Evolutionary conservation across 305 asterid genomes (phyloP).

Genomic region (Striga hermonthica): DNA sequence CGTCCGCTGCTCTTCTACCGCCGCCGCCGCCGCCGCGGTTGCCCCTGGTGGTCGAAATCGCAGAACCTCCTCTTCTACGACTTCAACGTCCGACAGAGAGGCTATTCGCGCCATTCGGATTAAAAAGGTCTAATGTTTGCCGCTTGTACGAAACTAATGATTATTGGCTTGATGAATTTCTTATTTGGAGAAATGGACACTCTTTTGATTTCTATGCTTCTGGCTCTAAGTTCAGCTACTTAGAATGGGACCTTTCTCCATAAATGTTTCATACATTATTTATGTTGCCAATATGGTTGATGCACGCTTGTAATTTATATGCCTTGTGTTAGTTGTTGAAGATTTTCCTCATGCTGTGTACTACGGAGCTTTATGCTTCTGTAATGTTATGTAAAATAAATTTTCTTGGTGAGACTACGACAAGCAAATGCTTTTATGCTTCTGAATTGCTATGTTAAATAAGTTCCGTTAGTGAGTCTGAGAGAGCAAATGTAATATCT

Average conservation of each 20-base stretch:
- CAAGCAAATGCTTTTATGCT: too few relatives aligned
- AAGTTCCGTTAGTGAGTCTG: too few relatives aligned
- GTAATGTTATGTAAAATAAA: too few relatives aligned
- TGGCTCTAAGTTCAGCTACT: too few relatives aligned
- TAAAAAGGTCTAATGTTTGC: constrained; percentile 49
- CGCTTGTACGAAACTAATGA: background rate
- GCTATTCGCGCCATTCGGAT: constrained; percentile 85
- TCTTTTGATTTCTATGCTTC: background rate
- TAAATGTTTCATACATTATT: background rate
- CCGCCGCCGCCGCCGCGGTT: constrained; percentile 37
- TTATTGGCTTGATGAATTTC: background rate
- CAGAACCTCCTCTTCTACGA: constrained; percentile 43
- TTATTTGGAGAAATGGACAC: constrained; percentile 1
- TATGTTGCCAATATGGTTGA: background rate
- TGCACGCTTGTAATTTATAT: background rate
- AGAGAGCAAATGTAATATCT: too few relatives aligned
- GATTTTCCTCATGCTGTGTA: too few relatives aligned
- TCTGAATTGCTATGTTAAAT: too few relatives aligned
- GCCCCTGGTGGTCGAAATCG: constrained; percentile 52
- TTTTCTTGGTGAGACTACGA: too few relatives aligned
- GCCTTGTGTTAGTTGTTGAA: background rate
- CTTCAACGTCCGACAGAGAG: constrained; percentile 80
- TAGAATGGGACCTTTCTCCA: background rate
- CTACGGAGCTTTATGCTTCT: too few relatives aligned
- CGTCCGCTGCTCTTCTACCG: constrained; percentile 58